Evolutionary conservation across 148 eudicot genomes (phyloP), one percentile per base, ranked within the genome.

Genomic region (Amaranthus cruentus): DNA sequence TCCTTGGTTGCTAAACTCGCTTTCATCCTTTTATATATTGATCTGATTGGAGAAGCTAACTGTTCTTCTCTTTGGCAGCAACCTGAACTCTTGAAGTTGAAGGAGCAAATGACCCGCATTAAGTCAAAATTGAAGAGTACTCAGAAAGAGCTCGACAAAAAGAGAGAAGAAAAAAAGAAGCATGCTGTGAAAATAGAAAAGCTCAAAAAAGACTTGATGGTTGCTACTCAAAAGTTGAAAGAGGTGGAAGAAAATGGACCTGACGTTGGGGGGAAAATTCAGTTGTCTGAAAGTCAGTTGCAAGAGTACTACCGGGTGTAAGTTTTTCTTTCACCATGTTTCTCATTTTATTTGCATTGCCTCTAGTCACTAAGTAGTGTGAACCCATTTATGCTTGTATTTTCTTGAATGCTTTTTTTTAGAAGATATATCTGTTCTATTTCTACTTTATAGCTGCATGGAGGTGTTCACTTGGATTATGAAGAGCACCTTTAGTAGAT

Each of bases 281-380:
- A 87, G 69, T 78, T 95, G 68, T 82, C 83, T 66, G 99, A 86
- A 70, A 75, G 70, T 82, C 86, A 95, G 62, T 71, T 95, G 73
- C 92, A 89, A 75, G 87, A 81, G 69, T 95, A 92, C 75, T 88
- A 92, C 75, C 89, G 86, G 57, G 87, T 92, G 99, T 95, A 85
- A 85, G 96, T 74, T 76, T 74, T 47, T 72, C 5, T 70, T 48
- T 21, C 49, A 21, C 44, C 43, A 11, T 80, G 50, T 63, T 57
- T 12, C 0, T 61, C 50, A 6, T 43, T 18, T 18, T 10, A 4
- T 15, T n/a, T 12, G 0, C 62, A 46, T 68, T 54, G 5, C 47
- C 49, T 55, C 50, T 13, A 15, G 10, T 59, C 28, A 13, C 28
- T 53, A 62, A 62, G 70, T 49, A 10, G 42, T 47, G 15, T 9